phyloP scores from a whole-genome alignment of 257 asterid genomes.

The Striga asiatica region DNA sequence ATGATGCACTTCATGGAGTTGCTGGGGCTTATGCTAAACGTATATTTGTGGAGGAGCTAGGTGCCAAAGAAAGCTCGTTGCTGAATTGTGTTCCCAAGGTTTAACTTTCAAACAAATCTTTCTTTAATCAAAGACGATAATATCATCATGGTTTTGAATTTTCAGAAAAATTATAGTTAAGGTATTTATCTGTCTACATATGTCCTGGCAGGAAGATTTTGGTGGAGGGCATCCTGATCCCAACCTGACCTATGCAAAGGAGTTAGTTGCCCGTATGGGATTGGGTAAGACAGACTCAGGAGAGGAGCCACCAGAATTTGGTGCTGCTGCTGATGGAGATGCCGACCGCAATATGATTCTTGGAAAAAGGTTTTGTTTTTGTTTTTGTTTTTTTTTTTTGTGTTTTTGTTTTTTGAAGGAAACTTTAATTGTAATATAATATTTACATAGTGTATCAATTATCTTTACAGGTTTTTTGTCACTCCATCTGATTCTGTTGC shows the following conservation, averaged over 20 bases:
- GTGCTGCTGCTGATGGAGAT: slow-evolving; percentile 99
- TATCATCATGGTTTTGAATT: too few species aligned
- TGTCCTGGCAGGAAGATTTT: slow-evolving; percentile 77
- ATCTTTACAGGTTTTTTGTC: slow-evolving; percentile 68
- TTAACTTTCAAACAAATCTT: too few species aligned
- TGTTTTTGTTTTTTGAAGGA: not conserved
- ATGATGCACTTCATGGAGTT: slow-evolving; percentile 98
- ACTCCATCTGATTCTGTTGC: slow-evolving; percentile 99
- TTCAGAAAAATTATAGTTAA: too few species aligned
- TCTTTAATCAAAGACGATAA: too few species aligned
- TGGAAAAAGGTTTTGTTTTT: slow-evolving; percentile 93
- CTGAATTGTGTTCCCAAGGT: slow-evolving; percentile 94
- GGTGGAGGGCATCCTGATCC: slow-evolving; percentile 99
- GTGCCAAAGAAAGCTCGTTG: slow-evolving; percentile 75
- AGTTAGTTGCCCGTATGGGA: slow-evolving; percentile 94
- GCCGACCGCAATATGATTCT: slow-evolving; percentile 98
- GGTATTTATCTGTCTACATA: not conserved
- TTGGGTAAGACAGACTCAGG: slow-evolving; percentile 54
- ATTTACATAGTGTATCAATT: not conserved
- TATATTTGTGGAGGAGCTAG: slow-evolving; percentile 90
- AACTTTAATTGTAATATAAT: not conserved
- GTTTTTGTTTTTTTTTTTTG: too few species aligned
- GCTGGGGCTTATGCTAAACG: slow-evolving; percentile 93
- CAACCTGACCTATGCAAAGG: slow-evolving; percentile 93
- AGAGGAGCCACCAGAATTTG: slow-evolving; percentile 91